Evolutionary conservation across 106 monocot species (phyloP).

Genomic region (Triglochin maritima): DNA sequence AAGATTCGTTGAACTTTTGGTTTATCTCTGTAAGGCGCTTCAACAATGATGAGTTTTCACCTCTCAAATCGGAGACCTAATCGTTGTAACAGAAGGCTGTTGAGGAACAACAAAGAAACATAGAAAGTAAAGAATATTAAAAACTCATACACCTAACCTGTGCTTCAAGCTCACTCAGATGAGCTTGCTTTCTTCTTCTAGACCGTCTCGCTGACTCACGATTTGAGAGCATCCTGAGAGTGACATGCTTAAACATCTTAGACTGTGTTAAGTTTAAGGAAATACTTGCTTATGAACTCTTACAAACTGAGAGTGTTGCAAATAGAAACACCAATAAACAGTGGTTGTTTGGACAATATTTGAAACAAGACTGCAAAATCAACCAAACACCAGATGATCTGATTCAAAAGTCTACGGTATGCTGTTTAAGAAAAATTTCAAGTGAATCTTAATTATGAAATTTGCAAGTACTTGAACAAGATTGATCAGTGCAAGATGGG

Average conservation of each 20-base stretch:
- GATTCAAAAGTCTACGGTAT: no score
- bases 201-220: constrained; percentile 90
- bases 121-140: neutral
- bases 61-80: constrained; percentile 76
- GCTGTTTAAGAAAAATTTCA: no score
- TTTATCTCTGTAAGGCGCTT: constrained; percentile 71
- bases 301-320: neutral
- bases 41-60: constrained; percentile 69
- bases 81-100: neutral
- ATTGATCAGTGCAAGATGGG: no score
- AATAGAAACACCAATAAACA: neutral
- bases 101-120: neutral
- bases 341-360: no score
- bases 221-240: constrained; percentile 85
- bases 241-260: constrained; percentile 5
- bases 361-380: no score
- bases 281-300: neutral
- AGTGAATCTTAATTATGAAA: no score
- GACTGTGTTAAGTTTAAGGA: neutral
- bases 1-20: constrained; percentile 66
- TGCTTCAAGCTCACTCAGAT: constrained; percentile 55
- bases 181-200: constrained; percentile 87
- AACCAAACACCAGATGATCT: no score
- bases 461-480: no score
- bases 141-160: constrained; percentile 1